Evolutionary conservation across 2,329 filamentous ascomycete species (phyloP), one percentile per base, ranked within the genome.

Genomic region (Aspergillus brunneoviolaceus): DNA sequence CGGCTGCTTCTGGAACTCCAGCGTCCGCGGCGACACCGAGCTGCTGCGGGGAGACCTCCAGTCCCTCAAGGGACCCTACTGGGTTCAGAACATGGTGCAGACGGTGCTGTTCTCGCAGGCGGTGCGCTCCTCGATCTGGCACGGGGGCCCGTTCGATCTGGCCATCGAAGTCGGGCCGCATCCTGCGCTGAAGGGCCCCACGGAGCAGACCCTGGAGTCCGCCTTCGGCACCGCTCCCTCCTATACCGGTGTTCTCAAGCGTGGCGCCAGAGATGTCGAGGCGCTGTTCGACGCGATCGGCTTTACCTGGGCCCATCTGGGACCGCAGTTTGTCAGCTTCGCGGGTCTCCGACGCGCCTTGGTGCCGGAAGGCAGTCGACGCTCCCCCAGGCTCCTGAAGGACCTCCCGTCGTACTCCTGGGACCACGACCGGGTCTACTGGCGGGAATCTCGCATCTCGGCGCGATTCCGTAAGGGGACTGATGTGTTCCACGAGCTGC

Each of bases 61-160:
- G 27, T 29, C 27, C 7, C 33, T 65, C 7, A 52, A 25, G 4
- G 58, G 55, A 5, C 45, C 49, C 3, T 79, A 80, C 60, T 80
- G 77, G 75, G 65, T 69, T 1, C 63, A 71, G 25, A 80, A 79
- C 58, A 67, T 80, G 65, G 56, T 68, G 0, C 64, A 67, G 2
- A 60, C 76, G 12, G 76, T 80, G 5, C 64, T 72, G 3, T 80
- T 79, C 63, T 66, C 65, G 19, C 59, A 69, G 31, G 70, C 70
- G 23, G 45, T 76, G 21, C 33, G 39, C 11, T 31, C 35, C 10
- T 42, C 54, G 5, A 7, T 61, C 23, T n/a, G 29, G 23, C 4
- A 58, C n/a, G 23, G 47, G 72, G 31, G 65, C 60, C 60, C 81
- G 77, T 68, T 78, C 72, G 29, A 67, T 45, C 52, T 64, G 19